Evolutionary conservation across 2,329 filamentous ascomycete genomes (phyloP).

Genomic region (Cladosporium oxysporum): DNA sequence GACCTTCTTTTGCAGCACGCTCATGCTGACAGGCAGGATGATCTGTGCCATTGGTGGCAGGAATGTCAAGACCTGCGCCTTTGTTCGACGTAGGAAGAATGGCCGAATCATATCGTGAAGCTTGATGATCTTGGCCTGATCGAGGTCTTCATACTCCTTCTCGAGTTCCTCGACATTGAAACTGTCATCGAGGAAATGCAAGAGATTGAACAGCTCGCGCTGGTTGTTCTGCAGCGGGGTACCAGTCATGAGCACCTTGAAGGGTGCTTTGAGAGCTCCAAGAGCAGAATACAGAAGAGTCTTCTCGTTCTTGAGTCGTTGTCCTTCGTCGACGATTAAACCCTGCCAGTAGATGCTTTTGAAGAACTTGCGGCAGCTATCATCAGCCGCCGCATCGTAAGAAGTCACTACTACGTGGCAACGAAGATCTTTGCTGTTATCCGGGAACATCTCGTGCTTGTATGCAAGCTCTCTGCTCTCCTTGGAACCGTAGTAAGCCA

Average conservation of each 20-base stretch:
- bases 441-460: slow-evolving; percentile 81
- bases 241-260: slow-evolving; percentile 80
- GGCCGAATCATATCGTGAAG: slow-evolving; percentile 81
- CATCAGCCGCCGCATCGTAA: slow-evolving; percentile 83
- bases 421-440: slow-evolving; percentile 65
- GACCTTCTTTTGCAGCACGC: slow-evolving; percentile 85
- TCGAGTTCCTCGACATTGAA: slow-evolving; percentile 74
- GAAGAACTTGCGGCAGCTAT: slow-evolving; percentile 66
- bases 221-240: slow-evolving; percentile 96
- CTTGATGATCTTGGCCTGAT: slow-evolving; percentile 76
- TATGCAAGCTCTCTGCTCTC: slow-evolving; percentile 74
- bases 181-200: slow-evolving; percentile 83
- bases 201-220: slow-evolving; percentile 90
- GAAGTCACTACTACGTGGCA: slow-evolving; percentile 94
- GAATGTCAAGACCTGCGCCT: slow-evolving; percentile 86
- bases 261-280: slow-evolving; percentile 72
- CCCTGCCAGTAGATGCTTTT: slow-evolving; percentile 77
- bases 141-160: slow-evolving; percentile 72
- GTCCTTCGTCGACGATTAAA: slow-evolving; percentile 90
- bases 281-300: slow-evolving; percentile 78
- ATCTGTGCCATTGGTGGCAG: slow-evolving; percentile 92
- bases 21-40: slow-evolving; percentile 95
- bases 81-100: slow-evolving; percentile 75
- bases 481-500: slow-evolving; percentile 85
- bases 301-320: slow-evolving; percentile 90